These are phyloP conservation scores for Alternaria incomplexa DNA, from an alignment of 2,329 filamentous ascomycete genomes.

Conservation along the genomic window DNA sequence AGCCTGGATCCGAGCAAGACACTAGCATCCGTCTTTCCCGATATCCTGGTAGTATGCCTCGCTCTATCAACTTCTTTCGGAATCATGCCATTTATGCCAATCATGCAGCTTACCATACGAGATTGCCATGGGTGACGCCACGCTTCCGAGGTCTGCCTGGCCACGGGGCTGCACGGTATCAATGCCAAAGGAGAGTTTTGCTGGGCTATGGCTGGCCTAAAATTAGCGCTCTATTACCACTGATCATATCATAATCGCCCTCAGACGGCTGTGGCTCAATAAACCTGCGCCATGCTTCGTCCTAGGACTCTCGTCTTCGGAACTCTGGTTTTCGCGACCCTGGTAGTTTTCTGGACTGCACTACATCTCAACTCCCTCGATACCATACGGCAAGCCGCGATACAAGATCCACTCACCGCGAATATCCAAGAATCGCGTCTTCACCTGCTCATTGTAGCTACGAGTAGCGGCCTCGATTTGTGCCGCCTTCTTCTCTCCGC, in stretches of 20 bases:
- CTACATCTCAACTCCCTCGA: background rate
- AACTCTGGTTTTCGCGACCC: background rate
- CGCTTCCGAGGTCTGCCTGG: background rate
- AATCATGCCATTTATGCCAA: background rate
- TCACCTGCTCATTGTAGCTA: slow-evolving; percentile 1
- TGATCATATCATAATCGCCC: background rate
- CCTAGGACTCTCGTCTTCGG: background rate
- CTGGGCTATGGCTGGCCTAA: background rate
- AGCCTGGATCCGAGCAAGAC: background rate
- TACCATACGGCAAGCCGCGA: background rate
- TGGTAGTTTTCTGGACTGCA: background rate
- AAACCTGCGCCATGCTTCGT: slow-evolving; percentile 2
- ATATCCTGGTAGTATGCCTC: background rate
- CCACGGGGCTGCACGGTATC: background rate
- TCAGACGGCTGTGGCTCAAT: background rate
- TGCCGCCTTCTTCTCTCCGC: slow-evolving; percentile 2
- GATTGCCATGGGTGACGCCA: background rate
- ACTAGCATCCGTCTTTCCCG: background rate
- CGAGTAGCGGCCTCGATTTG: slow-evolving; percentile 1
- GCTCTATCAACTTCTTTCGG: background rate
- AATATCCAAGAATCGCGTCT: background rate
- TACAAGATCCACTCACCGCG: background rate
- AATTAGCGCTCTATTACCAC: background rate
- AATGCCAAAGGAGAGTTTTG: background rate
- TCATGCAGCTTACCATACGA: background rate